A percentile compares a stretch with the other conserved stretches of the same genome.
Evolutionary conservation across 208 protist genomes (phyloP).

Genomic region (Trypanosoma cruzi): DNA sequence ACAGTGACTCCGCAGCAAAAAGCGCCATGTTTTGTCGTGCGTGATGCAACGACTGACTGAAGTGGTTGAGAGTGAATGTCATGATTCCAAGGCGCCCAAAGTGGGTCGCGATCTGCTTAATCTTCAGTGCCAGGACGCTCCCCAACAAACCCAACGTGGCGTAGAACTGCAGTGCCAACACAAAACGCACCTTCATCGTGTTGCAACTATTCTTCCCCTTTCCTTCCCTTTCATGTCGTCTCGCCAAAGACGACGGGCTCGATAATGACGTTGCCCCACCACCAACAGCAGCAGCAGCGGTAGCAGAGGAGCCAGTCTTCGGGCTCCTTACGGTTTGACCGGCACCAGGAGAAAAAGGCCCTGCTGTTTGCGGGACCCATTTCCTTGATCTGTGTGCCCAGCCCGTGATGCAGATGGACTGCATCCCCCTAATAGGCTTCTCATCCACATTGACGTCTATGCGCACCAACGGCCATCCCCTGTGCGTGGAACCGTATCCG

Average conservation of each 20-base stretch:
- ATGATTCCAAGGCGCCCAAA: conserved; percentile 2
- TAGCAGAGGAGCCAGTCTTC: background rate
- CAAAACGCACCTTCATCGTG: background rate
- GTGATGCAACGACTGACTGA: background rate
- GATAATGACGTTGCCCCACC: background rate
- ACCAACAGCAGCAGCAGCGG: background rate
- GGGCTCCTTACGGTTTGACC: background rate
- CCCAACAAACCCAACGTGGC: conserved; percentile 5
- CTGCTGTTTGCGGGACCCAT: no score
- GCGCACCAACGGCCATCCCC: background rate
- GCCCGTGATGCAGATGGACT: conserved; percentile 19
- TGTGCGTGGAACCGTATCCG: background rate
- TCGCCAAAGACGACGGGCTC: no score
- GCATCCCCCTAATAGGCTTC: background rate
- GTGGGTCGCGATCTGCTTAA: conserved; percentile 16
- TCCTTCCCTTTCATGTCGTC: background rate
- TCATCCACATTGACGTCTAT: conserved; percentile 14
- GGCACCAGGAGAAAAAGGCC: no score
- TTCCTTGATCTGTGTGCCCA: background rate
- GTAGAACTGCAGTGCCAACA: conserved; percentile 14
- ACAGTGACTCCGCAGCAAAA: background rate
- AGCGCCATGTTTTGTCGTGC: conserved; percentile 10
- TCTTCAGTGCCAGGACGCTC: conserved; percentile 6
- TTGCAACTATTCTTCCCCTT: background rate
- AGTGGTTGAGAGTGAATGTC: background rate